A percentile compares a stretch with the other conserved stretches of the same genome.
These are phyloP conservation scores for Xylariomycetidae sp. DNA, from an alignment of 2,329 filamentous ascomycete species.

Conservation along the genomic window DNA sequence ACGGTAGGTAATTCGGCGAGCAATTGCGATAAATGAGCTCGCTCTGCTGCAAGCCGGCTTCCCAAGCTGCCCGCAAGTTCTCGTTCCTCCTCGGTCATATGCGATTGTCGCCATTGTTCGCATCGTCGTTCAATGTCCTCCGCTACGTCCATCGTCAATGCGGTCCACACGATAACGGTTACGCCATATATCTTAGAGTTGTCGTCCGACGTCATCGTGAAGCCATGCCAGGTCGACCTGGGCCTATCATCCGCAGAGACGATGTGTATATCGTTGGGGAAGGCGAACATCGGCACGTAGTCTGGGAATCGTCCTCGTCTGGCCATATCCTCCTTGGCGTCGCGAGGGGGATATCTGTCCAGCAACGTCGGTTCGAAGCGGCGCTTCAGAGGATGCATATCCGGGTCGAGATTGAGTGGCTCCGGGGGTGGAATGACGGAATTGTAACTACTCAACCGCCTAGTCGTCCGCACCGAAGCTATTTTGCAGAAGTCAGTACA, in stretches of 20 bases:
- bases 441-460: slow-evolving; percentile 92
- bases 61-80: slow-evolving; percentile 90
- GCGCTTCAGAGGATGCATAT: slow-evolving; percentile 93
- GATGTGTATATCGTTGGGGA: slow-evolving; percentile 95
- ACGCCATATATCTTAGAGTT: slow-evolving; percentile 90
- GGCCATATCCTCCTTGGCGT: slow-evolving; percentile 71
- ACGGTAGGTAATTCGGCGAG: slow-evolving; percentile 76
- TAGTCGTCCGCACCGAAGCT: slow-evolving; percentile 70
- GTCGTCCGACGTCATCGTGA: slow-evolving; percentile 93
- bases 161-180: slow-evolving; percentile 87
- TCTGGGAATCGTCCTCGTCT: slow-evolving; percentile 85
- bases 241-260: slow-evolving; percentile 92
- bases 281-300: slow-evolving; percentile 98
- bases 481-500: slow-evolving; percentile 26
- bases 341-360: slow-evolving; percentile 85
- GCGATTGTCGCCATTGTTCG: slow-evolving; percentile 75
- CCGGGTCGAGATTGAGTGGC: slow-evolving; percentile 78
- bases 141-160: slow-evolving; percentile 72
- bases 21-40: slow-evolving; percentile 83
- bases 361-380: slow-evolving; percentile 94
- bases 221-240: slow-evolving; percentile 96
- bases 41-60: slow-evolving; percentile 77
- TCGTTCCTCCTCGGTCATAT: slow-evolving; percentile 86
- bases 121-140: slow-evolving; percentile 78
- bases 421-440: slow-evolving; percentile 93